Evolutionary conservation across 345 rosid species (phyloP).

Genomic region (Citrus trifoliata): DNA sequence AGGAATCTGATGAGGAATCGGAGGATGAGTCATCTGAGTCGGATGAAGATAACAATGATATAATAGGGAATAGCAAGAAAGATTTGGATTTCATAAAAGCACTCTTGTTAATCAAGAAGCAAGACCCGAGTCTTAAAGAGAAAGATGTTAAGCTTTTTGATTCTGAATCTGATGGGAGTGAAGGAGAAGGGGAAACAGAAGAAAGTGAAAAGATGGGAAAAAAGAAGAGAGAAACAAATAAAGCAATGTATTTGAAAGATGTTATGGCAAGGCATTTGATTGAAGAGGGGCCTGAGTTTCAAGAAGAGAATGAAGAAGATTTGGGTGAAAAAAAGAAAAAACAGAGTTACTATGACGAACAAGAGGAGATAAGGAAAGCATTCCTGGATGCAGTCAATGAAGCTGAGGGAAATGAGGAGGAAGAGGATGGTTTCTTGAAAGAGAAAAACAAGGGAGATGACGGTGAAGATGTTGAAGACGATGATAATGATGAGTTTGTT

Average conservation of each 20-base stretch:
- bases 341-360: constrained; percentile 57
- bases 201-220: constrained; percentile 3
- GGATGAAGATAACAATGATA: constrained; percentile 27
- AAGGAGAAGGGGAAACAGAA: constrained; percentile 18
- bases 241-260: constrained; percentile 60
- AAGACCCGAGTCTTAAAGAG: constrained; percentile 47
- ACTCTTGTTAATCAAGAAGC: constrained; percentile 21
- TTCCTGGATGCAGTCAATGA: constrained; percentile 53
- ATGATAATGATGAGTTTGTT: constrained; percentile 29
- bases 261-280: constrained; percentile 64
- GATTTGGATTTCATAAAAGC: constrained; percentile 44
- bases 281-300: constrained; percentile 66
- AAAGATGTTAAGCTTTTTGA: constrained; percentile 42
- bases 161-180: constrained; percentile 44
- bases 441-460: constrained; percentile 36
- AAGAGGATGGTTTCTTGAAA: constrained; percentile 42
- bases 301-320: constrained; percentile 32
- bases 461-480: constrained; percentile 26
- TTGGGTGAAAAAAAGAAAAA: constrained; percentile 13
- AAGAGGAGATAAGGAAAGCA: constrained; percentile 52
- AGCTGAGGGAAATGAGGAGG: constrained; percentile 27
- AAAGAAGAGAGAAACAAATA: constrained; percentile 26
- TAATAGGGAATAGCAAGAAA: constrained; percentile 13
- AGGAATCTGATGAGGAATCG: constrained; percentile 18
- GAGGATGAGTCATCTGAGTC: constrained; percentile 16